Evolutionary conservation across 257 asterid species (phyloP).

Genomic region (Plantago major): DNA sequence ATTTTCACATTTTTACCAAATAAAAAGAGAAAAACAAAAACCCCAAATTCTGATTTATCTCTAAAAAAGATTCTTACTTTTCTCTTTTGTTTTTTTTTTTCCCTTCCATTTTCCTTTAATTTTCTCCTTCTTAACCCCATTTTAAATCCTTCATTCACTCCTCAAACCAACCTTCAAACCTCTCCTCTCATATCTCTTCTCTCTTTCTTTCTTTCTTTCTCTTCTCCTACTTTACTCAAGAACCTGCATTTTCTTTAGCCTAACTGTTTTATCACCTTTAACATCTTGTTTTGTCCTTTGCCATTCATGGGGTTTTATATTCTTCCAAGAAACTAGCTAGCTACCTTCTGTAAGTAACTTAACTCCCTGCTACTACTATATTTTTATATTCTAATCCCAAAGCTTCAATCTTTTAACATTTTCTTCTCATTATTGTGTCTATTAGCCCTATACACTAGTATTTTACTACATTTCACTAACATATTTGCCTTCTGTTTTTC

Average conservation of each 20-base stretch:
- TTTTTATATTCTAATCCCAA: background rate
- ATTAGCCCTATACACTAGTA: background rate
- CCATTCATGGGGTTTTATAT: too few species aligned
- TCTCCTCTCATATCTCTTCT: conserved; percentile 19
- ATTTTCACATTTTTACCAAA: conserved; percentile 18
- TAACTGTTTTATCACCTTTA: background rate
- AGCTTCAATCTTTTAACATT: background rate
- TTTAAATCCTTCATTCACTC: conserved; percentile 61
- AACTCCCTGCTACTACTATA: too few species aligned
- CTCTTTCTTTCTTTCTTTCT: conserved; percentile 20
- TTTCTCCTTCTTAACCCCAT: conserved; percentile 61
- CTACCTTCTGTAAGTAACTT: background rate
- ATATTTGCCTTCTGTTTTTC: background rate
- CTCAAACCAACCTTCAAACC: conserved; percentile 53
- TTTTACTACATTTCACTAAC: conserved; percentile 16
- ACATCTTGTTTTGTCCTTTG: background rate
- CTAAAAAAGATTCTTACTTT: conserved; percentile 5
- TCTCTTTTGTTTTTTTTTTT: background rate
- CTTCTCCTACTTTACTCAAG: background rate
- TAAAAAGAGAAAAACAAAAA: background rate
- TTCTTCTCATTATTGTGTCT: background rate
- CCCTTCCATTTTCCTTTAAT: conserved; percentile 18
- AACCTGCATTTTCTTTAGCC: conserved; percentile 16
- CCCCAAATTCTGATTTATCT: conserved; percentile 15
- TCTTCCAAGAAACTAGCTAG: too few species aligned